These are phyloP conservation scores for Teratosphaeria viscida DNA, from an alignment of 2,329 filamentous ascomycete species.

Conservation along the genomic window DNA sequence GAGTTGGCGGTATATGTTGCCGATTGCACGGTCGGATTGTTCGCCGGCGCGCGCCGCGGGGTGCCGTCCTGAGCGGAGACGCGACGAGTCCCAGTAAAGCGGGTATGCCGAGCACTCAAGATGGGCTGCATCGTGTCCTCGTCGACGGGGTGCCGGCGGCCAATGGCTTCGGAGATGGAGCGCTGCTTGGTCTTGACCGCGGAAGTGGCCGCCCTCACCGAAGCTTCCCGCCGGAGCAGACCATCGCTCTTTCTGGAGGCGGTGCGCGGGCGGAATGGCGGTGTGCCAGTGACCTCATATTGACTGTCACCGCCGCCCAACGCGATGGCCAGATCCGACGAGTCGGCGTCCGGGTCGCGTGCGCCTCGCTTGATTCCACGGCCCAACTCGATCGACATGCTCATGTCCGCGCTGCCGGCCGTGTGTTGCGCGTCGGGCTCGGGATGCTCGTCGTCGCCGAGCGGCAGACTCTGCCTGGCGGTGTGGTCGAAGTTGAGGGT, in stretches of 20 bases:
- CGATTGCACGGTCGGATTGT: slow-evolving; percentile 26
- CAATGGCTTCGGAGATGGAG: slow-evolving; percentile 47
- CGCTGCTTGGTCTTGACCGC: slow-evolving; percentile 30
- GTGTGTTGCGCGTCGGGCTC: slow-evolving; percentile 13
- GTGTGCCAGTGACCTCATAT: slow-evolving; percentile 34
- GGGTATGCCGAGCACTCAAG: slow-evolving; percentile 40
- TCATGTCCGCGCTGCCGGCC: slow-evolving; percentile 31
- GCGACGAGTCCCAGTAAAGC: slow-evolving; percentile 35
- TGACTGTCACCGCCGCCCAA: slow-evolving; percentile 37
- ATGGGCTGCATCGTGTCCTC: slow-evolving; percentile 34
- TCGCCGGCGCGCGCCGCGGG: slow-evolving; percentile 16
- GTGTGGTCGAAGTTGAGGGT: slow-evolving; percentile 8
- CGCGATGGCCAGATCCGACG: slow-evolving; percentile 40
- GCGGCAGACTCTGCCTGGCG: slow-evolving; percentile 2
- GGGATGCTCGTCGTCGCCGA: slow-evolving; percentile 12
- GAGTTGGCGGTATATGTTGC: slow-evolving; percentile 45
- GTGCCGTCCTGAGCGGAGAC: slow-evolving; percentile 9
- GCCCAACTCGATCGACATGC: slow-evolving; percentile 44
- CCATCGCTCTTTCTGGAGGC: slow-evolving; percentile 24
- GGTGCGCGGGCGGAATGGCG: slow-evolving; percentile 24
- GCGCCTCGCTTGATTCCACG: slow-evolving; percentile 36
- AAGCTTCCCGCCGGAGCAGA: slow-evolving; percentile 35
- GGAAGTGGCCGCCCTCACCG: slow-evolving; percentile 34
- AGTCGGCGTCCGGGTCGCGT: slow-evolving; percentile 33
- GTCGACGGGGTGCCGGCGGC: slow-evolving; percentile 42